Evolutionary conservation across 192 early-diverging fungal species (phyloP), one percentile per base, ranked within the genome.

Genomic region (Phlyctochytrium arcticum): DNA sequence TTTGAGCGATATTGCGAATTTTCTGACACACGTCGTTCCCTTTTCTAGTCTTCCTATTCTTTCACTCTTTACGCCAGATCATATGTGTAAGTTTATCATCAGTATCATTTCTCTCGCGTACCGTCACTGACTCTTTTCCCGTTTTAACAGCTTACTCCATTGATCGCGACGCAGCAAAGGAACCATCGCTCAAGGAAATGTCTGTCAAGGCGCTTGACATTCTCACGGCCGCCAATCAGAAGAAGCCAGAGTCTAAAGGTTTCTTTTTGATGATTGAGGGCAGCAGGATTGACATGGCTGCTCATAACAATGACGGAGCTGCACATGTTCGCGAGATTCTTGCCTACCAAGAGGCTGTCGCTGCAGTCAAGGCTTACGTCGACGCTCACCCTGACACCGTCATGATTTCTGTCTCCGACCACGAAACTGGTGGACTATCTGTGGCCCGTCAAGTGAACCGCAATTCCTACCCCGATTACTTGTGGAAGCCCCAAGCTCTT

Each of bases 201-300:
- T 72, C 93, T 5, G 48, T 71, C 15, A 91, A 88, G 70, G 94
- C 93, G n/a, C 62, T 99, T 19, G 67, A 75, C 5, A 74, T 95
- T 6, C 79, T 99, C n/a, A 72, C 75, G 21, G 31, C 75, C 0
- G 26, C 73, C 2, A 78, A 84, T 3, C 15, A 44, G 12, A 53
- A 53, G n/a, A 65, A 76, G 56, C 69, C 73, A 24, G 79, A 83
- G 48, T 63, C 76, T 0, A 71, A 65, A 36, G 94, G 96, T 4
- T 99, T 97, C 75, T 94, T 97, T 70, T 75, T 99, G 69, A 92
- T 99, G 91, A 88, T 98, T 62, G 96, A 98, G 78, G 92, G 96
- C 32, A 91, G 88, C 59, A 76, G 93, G 44, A 98, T 98, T 61
- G 92, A 99, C 69, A 95, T 97, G 94, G 96, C 92, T 1, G 96